Conservation (phyloP, 305 asterid genomes). For the Fraxinus sp. region DNA sequence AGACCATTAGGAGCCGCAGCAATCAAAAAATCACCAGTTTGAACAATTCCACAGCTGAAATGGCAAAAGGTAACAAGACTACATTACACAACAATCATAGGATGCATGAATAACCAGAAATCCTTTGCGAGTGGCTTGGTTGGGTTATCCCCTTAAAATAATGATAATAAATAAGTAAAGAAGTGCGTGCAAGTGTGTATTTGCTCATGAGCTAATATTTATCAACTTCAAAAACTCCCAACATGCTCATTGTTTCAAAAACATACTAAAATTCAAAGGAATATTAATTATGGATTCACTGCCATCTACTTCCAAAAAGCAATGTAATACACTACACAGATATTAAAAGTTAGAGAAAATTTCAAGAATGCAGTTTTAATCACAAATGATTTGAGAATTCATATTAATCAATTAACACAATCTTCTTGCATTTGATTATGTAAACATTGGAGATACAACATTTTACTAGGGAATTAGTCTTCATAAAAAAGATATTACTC, state of each 20-base stretch:
- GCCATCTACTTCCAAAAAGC: neutral
- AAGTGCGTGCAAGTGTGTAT: neutral
- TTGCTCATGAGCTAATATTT: neutral
- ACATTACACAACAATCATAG: neutral
- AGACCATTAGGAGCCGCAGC: slow-evolving; percentile 93
- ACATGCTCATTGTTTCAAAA: neutral
- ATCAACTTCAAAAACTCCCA: neutral
- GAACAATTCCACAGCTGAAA: slow-evolving; percentile 85
- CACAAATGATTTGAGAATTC: neutral
- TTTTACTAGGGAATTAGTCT: neutral
- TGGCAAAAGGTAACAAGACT: slow-evolving; percentile 1
- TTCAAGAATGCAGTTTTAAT: neutral
- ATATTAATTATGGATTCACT: neutral
- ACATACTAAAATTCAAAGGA: neutral
- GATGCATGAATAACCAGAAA: neutral
- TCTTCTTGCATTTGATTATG: neutral
- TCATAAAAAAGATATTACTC: slow-evolving; percentile 16
- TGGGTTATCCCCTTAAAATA: neutral
- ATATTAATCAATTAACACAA: neutral
- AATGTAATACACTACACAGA: neutral
- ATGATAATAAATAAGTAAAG: neutral
- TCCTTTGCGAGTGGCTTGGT: neutral
- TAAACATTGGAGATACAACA: neutral
- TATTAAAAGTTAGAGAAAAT: neutral
- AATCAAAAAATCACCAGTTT: slow-evolving; percentile 79